Conservation (phyloP, 441 rosid genomes). For the Cnidoscolus chayamansa region DNA sequence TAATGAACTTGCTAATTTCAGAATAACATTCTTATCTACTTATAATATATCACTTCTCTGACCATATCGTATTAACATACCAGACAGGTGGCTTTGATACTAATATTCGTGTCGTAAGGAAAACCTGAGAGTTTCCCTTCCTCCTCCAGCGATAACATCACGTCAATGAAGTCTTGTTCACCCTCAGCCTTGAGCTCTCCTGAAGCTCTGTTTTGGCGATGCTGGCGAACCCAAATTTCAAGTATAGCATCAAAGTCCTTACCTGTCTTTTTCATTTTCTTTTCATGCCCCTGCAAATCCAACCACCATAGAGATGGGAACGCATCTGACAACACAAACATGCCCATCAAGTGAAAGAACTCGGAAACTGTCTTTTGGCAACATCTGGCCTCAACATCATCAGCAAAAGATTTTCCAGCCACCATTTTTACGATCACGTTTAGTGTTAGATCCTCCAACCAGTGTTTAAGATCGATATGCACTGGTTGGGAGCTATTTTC, state of each 20-base stretch:
- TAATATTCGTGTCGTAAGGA: constrained; percentile 28
- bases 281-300: constrained; percentile 46
- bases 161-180: constrained; percentile 27
- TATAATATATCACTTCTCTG: not conserved
- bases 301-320: constrained; percentile 47
- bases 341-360: constrained; percentile 46
- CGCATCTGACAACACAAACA: constrained; percentile 51
- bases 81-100: constrained; percentile 40
- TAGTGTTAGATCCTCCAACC: not conserved
- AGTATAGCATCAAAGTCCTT: constrained; percentile 39
- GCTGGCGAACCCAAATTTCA: constrained; percentile 49
- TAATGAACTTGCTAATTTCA: not conserved
- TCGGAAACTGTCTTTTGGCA: constrained; percentile 30
- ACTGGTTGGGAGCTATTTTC: constrained; percentile 15
- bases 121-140: constrained; percentile 28
- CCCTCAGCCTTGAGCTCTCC: constrained; percentile 12
- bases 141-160: constrained; percentile 36
- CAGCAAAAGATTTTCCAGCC: constrained; percentile 42
- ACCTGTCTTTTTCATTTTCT: constrained; percentile 51
- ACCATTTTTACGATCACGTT: constrained; percentile 29
- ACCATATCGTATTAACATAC: constrained; percentile 20
- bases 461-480: not conserved
- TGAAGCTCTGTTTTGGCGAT: constrained; percentile 33
- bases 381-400: constrained; percentile 30
- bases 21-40: not conserved